Evolutionary conservation across 2,329 filamentous ascomycete genomes (phyloP).

Genomic region (Zasmidium angulare): DNA sequence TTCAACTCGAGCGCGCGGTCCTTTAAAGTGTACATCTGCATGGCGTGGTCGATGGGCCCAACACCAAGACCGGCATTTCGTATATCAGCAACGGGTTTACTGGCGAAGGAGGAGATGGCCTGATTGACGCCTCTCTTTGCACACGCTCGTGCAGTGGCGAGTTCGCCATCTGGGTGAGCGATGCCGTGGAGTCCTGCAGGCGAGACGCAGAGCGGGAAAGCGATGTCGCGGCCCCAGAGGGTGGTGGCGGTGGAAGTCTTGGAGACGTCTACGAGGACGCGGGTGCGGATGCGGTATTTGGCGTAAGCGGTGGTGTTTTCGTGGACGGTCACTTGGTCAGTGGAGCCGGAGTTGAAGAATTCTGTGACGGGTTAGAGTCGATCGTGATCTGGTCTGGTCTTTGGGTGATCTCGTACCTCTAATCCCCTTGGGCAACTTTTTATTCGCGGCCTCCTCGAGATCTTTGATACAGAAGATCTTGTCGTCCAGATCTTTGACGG

Average conservation of each 20-base stretch:
- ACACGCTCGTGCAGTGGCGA: constrained; percentile 50
- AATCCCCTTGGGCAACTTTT: constrained; percentile 17
- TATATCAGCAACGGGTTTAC: constrained; percentile 49
- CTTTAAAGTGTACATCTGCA: constrained; percentile 57
- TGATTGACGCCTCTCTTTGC: constrained; percentile 46
- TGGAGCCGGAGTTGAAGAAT: constrained; percentile 60
- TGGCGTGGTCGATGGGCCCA: constrained; percentile 46
- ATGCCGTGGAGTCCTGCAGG: constrained; percentile 54
- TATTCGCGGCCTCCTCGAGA: constrained; percentile 20
- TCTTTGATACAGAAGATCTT: constrained; percentile 28
- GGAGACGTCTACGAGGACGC: constrained; percentile 40
- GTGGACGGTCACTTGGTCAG: constrained; percentile 53
- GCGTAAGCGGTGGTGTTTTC: constrained; percentile 56
- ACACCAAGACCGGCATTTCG: constrained; percentile 36
- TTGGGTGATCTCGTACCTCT: constrained; percentile 10
- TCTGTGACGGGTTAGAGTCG: constrained; percentile 36
- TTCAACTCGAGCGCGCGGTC: constrained; percentile 50
- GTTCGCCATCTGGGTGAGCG: constrained; percentile 53
- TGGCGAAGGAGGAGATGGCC: constrained; percentile 52
- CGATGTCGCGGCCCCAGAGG: constrained; percentile 44
- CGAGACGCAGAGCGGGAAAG: constrained; percentile 53
- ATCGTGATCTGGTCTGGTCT: background rate
- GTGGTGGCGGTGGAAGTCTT: constrained; percentile 41
- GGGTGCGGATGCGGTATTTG: constrained; percentile 38
- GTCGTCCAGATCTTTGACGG: constrained; percentile 5